Conservation (phyloP, 2,329 filamentous ascomycete genomes). For the Aspergillus neoniger region DNA sequence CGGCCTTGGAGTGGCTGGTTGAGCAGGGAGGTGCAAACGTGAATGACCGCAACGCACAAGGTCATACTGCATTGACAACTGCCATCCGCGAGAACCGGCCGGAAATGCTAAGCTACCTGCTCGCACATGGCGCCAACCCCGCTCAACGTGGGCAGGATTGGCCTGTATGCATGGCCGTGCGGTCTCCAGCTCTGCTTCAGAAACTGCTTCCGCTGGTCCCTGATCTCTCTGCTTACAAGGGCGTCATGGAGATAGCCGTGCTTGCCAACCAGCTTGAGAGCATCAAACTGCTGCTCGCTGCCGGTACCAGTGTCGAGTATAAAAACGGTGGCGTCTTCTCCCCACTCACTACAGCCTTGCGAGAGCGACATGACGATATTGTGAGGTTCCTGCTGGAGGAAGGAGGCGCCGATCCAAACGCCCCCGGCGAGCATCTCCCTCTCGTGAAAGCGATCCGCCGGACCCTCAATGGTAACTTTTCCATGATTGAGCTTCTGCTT, state of each 20-base stretch:
- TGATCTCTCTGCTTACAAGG: constrained; percentile 48
- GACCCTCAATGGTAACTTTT: constrained; percentile 57
- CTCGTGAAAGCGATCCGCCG: constrained; percentile 69
- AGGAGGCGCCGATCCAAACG: constrained; percentile 64
- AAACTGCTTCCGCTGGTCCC: constrained; percentile 58
- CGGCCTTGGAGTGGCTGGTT: constrained; percentile 62
- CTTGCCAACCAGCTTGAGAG: constrained; percentile 67
- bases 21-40: constrained; percentile 59
- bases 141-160: constrained; percentile 67
- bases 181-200: constrained; percentile 60
- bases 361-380: constrained; percentile 63
- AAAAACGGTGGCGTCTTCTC: constrained; percentile 74
- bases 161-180: constrained; percentile 70
- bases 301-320: constrained; percentile 69
- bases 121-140: constrained; percentile 62
- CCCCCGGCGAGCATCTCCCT: constrained; percentile 69
- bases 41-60: constrained; percentile 61
- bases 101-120: constrained; percentile 62
- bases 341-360: constrained; percentile 66
- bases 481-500: constrained; percentile 65
- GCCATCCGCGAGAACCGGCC: constrained; percentile 63
- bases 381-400: constrained; percentile 63
- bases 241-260: constrained; percentile 68
- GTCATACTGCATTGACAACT: constrained; percentile 64
- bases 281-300: constrained; percentile 64